A percentile compares a stretch with the other conserved stretches of the same genome.
Evolutionary conservation across 1,284 basidiomycete genomes (phyloP).

Genomic region (Malassezia slooffiae): DNA sequence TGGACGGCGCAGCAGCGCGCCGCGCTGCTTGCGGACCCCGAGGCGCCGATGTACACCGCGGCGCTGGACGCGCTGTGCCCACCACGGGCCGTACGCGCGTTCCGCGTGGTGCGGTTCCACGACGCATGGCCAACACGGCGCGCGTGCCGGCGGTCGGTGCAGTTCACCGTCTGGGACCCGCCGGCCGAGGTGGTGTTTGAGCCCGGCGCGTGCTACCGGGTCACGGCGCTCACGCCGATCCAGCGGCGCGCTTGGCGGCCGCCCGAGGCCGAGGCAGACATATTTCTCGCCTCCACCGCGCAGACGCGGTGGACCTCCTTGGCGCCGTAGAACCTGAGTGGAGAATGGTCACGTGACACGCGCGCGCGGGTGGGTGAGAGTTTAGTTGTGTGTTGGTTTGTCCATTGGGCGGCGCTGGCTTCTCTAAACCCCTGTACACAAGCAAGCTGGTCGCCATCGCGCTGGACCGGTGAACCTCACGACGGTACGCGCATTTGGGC

Average conservation of each 20-base stretch:
- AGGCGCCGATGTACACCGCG: conserved; percentile 12
- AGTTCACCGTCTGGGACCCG: conserved; percentile 29
- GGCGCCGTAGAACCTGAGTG: neutral
- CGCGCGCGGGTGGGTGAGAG: conserved; percentile 11
- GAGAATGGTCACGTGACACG: conserved; percentile 8
- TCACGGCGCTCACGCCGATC: neutral
- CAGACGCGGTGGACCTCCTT: neutral
- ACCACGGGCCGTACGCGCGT: conserved; percentile 64
- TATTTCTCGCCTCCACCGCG: conserved; percentile 9
- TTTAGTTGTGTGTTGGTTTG: conserved; percentile 16
- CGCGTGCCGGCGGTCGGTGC: conserved; percentile 17
- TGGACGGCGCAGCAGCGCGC: no score
- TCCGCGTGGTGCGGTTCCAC: conserved; percentile 63
- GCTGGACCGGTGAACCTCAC: neutral
- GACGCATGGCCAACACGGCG: conserved; percentile 52
- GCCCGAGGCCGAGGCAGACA: conserved; percentile 4
- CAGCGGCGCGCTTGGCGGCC: conserved; percentile 7
- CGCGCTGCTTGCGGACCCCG: conserved; percentile 8
- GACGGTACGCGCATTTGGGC: neutral
- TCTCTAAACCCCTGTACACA: neutral
- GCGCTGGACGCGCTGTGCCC: conserved; percentile 58
- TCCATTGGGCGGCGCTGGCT: neutral
- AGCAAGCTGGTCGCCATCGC: neutral
- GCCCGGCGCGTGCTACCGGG: conserved; percentile 5
- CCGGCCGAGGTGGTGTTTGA: conserved; percentile 3